Evolutionary conservation across 768 basidiomycete genomes (phyloP), one percentile per base, ranked within the genome.

Genomic region (Hypholoma sublateritium): DNA sequence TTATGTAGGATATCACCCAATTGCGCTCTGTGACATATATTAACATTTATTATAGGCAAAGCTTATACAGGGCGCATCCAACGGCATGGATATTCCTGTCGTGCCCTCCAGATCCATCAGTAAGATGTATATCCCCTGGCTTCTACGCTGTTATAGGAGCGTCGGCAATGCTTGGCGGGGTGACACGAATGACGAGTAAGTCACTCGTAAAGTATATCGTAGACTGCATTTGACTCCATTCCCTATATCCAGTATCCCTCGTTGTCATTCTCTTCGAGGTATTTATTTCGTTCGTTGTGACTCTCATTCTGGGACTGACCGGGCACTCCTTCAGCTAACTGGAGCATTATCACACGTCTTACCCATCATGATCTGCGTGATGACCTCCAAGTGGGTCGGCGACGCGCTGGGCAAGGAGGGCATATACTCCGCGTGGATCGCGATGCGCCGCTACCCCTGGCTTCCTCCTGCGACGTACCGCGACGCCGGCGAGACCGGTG

Each of bases 131-230:
- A 36, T 88, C 83, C 12, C 88, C 88, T 7, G 88, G 87, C 25
- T 89, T 89, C 67, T 90, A 90, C 65, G 84, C 88, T 21, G 86
- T 90, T 17, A 85, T 90, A 25, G 88, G 88, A 2, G 88, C 88
- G 25, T 83, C 88, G 41, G 86, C 86, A 1, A 86, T 89, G 86
- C 71, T 90, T 5, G 87, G 84, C 17, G 88, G 88, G 9, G 88
- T 90, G 2, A 90, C 88, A 4, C 74, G 87, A 56, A 89, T 88
- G 88, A 89, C 88, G 4, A 83, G 87, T 88, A 59, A 69, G 83
- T 63, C 19, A 35, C 28, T 50, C 21, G 3, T 39, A 34, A 43
- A 41, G 48, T 42, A 5, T 50, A 36, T 19, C 17, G 7, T 11
- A 2, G n/a, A 32, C 50, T 39, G 54, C 35, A 42, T 37, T 19